Evolutionary conservation across 1,139 yeast species (phyloP).

Genomic region (Pichia sp.): DNA sequence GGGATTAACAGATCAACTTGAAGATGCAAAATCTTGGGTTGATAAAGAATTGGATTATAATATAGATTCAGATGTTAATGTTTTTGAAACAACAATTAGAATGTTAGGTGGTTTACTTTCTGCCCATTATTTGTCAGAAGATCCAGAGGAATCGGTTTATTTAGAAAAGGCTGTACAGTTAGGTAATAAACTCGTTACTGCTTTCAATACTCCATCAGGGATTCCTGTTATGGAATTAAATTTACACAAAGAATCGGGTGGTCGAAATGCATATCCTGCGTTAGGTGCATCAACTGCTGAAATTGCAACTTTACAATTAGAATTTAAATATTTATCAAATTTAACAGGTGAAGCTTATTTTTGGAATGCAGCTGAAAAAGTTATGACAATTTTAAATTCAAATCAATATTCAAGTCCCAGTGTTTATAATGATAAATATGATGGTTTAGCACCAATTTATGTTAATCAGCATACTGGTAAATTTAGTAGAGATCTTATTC

Average conservation of each 20-base stretch:
- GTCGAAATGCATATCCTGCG: conserved; percentile 54
- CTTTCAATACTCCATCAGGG: conserved; percentile 60
- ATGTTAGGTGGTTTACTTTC: conserved; percentile 90
- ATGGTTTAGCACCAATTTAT: conserved; percentile 78
- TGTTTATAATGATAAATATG: conserved; percentile 41
- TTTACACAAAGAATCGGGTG: conserved; percentile 54
- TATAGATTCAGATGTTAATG: conserved; percentile 70
- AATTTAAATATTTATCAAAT: conserved; percentile 74
- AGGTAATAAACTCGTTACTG: conserved; percentile 49
- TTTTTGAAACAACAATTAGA: conserved; percentile 88
- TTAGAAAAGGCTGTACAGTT: conserved; percentile 69
- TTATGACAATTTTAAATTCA: conserved; percentile 60
- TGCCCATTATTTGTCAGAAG: conserved; percentile 60
- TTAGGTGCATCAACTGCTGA: conserved; percentile 87
- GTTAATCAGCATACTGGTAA: conserved; percentile 70
- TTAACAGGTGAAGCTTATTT: conserved; percentile 73
- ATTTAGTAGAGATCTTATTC: conserved; percentile 57
- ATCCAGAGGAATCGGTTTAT: conserved; percentile 51
- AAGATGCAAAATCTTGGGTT: conserved; percentile 70
- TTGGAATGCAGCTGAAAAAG: conserved; percentile 73
- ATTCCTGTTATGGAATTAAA: conserved; percentile 79
- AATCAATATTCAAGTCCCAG: conserved; percentile 12
- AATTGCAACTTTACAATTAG: conserved; percentile 81
- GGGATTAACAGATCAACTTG: conserved; percentile 64
- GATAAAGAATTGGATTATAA: conserved; percentile 49